Evolutionary conservation across 163 green algal genomes (phyloP).

Genomic region (Chlorella variabilis): DNA sequence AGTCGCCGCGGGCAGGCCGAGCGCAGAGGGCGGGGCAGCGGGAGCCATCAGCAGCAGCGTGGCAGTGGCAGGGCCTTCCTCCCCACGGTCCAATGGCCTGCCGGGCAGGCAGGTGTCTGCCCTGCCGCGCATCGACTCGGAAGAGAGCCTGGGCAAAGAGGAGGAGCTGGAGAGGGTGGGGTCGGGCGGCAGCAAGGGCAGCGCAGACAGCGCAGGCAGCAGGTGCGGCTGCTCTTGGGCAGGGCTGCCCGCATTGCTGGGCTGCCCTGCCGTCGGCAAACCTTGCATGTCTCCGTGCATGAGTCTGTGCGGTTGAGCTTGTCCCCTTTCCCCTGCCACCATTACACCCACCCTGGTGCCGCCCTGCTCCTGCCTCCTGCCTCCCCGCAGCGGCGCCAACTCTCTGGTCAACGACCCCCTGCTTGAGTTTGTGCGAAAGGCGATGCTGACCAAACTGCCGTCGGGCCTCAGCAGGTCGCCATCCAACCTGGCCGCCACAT

Average conservation of each 20-base stretch:
- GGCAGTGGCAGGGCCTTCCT: too few species aligned
- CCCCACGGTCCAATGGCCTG: too few species aligned
- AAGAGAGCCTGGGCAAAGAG: background rate
- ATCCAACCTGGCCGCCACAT: background rate
- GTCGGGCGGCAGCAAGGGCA: background rate
- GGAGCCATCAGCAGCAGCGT: too few species aligned
- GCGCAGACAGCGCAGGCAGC: background rate
- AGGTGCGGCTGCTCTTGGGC: background rate
- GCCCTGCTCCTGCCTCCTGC: background rate
- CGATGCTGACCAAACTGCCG: background rate
- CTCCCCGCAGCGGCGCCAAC: background rate
- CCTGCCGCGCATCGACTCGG: background rate
- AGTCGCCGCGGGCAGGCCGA: too few species aligned
- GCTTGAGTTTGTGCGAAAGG: slow-evolving; percentile 6
- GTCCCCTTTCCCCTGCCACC: background rate
- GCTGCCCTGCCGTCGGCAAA: too few species aligned
- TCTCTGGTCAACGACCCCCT: slow-evolving; percentile 15
- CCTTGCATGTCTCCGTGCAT: too few species aligned
- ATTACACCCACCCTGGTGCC: too few species aligned
- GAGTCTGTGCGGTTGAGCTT: background rate
- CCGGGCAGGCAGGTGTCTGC: background rate
- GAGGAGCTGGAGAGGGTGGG: background rate
- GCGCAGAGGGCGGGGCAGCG: too few species aligned
- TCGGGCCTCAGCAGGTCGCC: background rate
- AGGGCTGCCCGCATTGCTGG: background rate